Evolutionary conservation across 805 yeast species (phyloP), one percentile per base, ranked within the genome.

Genomic region (Jamesozyma rosinii): DNA sequence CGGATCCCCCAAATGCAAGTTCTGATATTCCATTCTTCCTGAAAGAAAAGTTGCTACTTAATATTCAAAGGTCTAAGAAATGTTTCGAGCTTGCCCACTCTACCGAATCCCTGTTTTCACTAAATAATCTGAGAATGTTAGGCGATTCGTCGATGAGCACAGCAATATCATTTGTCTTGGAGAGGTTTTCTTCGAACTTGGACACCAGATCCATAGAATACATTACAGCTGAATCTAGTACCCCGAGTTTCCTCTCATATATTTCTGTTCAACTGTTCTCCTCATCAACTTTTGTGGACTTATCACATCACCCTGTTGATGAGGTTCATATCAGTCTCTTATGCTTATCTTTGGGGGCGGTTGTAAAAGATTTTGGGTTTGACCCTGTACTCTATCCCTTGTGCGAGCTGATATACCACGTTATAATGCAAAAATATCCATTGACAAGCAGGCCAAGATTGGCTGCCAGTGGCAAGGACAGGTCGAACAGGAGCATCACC

Each of bases 281-380:
- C n/a, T n/a, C n/a, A 21, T 19, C 11, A 18, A 5, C 6, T 15
- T 15, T n/a, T 11, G 18, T 24, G 30, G 19, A 20, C n/a, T 30
- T 20, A n/a, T 4, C n/a, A 13, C n/a, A n/a, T n/a, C n/a, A 10
- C 11, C 18, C 22, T 24, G 15, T 3, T 4, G 17, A 17, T 5
- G 32, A 32, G 8, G 15, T 18, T 26, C 29, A 42, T 26, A 35
- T 38, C 24, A 34, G 35, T 26, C 8, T 26, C 9, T 26, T 43
- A n/a, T 19, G 20, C n/a, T 31, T 43, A 18, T 22, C 36, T 4
- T 31, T 83, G 18, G 94, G 92, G 2, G 79, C 81, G 9, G 74
- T 86, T 47, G 71, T 82, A 30, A 80, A 77, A 48, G 95, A 85
- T 60, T 85, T 80, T 65, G 94, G 95, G 1, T 85, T 85, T 57